Evolutionary conservation across 129 eudicot genomes (phyloP).

Genomic region (Helianthus tuberosus): DNA sequence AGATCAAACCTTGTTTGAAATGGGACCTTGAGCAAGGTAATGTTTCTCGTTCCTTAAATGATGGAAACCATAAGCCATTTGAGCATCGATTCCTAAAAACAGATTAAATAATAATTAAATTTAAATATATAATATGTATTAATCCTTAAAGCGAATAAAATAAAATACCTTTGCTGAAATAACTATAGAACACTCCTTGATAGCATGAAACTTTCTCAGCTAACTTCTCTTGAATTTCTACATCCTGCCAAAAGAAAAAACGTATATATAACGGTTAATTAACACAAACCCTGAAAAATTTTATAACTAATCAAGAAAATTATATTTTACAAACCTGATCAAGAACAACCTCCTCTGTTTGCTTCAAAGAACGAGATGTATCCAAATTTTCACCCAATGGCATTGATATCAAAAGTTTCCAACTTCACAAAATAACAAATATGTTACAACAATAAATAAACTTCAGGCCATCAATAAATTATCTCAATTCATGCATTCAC

Average conservation of each 20-base stretch:
- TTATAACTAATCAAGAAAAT: neutral
- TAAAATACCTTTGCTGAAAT: conserved; percentile 82
- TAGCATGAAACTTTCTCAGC: conserved; percentile 72
- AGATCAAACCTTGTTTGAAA: conserved; percentile 81
- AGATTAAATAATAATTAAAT: too few species aligned
- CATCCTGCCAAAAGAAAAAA: conserved; percentile 43
- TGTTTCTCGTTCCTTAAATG: conserved; percentile 89
- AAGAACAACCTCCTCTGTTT: conserved; percentile 55
- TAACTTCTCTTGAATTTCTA: conserved; percentile 53
- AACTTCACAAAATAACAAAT: conserved; percentile 51
- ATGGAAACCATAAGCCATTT: conserved; percentile 95
- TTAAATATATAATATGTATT: neutral
- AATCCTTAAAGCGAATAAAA: conserved; percentile 1
- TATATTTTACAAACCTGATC: conserved; percentile 55
- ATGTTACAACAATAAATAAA: conserved; percentile 2
- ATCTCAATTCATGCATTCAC: too few species aligned
- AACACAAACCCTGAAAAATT: neutral
- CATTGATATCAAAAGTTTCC: conserved; percentile 75
- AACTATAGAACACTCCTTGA: conserved; percentile 91
- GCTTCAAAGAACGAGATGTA: conserved; percentile 71
- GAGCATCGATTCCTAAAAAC: conserved; percentile 89
- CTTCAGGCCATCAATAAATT: too few species aligned
- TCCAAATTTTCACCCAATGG: conserved; percentile 72
- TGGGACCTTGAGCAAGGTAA: conserved; percentile 91
- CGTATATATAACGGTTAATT: neutral